Evolutionary conservation across 768 basidiomycete species (phyloP), one percentile per base, ranked within the genome.

Genomic region (Myochromella boudieri): DNA sequence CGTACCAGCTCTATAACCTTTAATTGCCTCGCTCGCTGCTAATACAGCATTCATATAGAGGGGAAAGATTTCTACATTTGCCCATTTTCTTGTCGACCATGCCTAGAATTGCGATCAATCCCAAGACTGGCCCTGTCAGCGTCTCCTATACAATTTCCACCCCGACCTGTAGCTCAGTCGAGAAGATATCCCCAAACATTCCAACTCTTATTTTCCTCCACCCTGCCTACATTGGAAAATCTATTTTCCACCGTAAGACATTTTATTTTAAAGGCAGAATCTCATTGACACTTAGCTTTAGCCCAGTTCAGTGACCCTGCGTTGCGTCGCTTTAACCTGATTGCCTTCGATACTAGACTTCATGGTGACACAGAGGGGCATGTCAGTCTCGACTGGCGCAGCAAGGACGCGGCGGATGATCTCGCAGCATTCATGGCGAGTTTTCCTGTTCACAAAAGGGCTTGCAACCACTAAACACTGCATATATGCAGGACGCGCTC

Each of bases 101-200:
- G 67, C 67, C 64, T 44, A 57, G 57, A 39, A 52, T 68, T 40
- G 52, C 58, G 32, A 60, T 64, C 36, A 59, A 62, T 32, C 62
- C 61, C 2, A 34, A 57, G 11, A 49, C 53, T 12, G 69, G 69
- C 10, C 52, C 59, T n/a, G 59, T 62, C 12, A 52, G 56, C n/a
- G 49, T 71, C 51, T 50, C 60, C 44, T 71, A 71, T 46, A 64
- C 63, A 18, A 68, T 72, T 28, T 67, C 68, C 7, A 71, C 69
- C 2, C 71, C 71, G 4, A 45, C 53, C 21, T 51, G 53, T 15
- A 46, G 56, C 10, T 61, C 58, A 40, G 63, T 68, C 6, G 44
- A 62, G 15, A 44, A 31, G 9, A 68, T 68, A 29, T 63, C 68
- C 40, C 51, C 51, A 14, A 53, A 45, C 17, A 49, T 68, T 1